Conservation (phyloP, 1,284 basidiomycete genomes). For the Ganoderma lingzhi region DNA sequence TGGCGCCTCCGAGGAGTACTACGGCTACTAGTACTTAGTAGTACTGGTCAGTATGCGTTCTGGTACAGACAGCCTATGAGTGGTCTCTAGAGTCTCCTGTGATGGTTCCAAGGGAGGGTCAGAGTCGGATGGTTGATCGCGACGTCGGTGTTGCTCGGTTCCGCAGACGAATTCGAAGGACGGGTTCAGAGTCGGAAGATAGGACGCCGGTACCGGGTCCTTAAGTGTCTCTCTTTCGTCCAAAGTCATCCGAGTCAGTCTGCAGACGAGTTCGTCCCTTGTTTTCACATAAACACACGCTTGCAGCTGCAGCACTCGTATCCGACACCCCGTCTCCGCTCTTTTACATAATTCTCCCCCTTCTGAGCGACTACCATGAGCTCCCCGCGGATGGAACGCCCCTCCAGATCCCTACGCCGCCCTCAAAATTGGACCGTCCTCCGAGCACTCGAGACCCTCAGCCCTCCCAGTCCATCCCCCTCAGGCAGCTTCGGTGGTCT, state of each 20-base stretch:
- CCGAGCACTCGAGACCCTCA: constrained; percentile 50
- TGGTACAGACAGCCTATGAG: neutral
- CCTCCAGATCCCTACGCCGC: constrained; percentile 15
- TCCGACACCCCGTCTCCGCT: neutral
- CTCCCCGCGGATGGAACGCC: neutral
- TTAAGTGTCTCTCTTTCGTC: neutral
- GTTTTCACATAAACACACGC: neutral
- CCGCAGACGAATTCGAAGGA: neutral
- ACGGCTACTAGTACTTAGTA: neutral
- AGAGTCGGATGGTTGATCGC: neutral
- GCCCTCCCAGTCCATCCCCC: constrained; percentile 54
- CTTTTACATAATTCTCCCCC: neutral
- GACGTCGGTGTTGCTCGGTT: neutral
- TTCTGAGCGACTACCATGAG: neutral
- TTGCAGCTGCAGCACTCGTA: neutral
- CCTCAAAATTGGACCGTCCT: constrained; percentile 45
- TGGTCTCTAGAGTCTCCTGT: neutral
- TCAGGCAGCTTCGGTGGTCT: constrained; percentile 51
- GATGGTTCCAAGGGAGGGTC: neutral
- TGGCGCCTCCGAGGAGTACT: too few species aligned
- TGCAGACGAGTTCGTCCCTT: neutral
- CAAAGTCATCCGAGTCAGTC: neutral
- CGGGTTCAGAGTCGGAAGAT: neutral
- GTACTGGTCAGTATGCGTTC: too few species aligned
- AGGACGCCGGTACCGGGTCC: neutral